Evolutionary conservation across 1,284 basidiomycete species (phyloP).

Genomic region (Lignosus rhinocerotis): DNA sequence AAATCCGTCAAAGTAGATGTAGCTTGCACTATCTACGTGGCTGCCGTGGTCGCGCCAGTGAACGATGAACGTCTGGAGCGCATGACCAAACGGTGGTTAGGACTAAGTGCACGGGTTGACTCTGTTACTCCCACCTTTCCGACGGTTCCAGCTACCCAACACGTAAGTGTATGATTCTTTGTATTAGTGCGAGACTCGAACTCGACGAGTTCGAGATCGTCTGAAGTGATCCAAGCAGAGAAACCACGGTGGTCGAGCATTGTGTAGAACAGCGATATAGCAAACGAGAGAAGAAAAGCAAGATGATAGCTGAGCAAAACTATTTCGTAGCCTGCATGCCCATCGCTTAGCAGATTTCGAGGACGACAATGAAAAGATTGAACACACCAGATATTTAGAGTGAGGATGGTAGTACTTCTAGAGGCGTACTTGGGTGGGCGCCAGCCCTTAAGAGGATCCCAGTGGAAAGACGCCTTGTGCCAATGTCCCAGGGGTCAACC

Average conservation of each 20-base stretch:
- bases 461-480: constrained; percentile 1
- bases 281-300: background rate
- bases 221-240: constrained; percentile 63
- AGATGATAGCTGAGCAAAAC: background rate
- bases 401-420: background rate
- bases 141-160: constrained; percentile 62
- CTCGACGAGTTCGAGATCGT: constrained; percentile 49
- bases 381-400: constrained; percentile 3
- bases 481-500: background rate
- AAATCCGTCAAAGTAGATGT: constrained; percentile 59
- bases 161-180: constrained; percentile 47
- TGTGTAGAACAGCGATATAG: constrained; percentile 2
- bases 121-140: constrained; percentile 45
- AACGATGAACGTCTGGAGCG: constrained; percentile 51
- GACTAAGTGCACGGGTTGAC: background rate
- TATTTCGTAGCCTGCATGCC: background rate
- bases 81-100: background rate
- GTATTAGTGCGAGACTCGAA: constrained; percentile 50
- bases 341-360: background rate
- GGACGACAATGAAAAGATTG: background rate
- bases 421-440: constrained; percentile 1
- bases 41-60: constrained; percentile 64
- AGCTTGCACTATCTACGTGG: constrained; percentile 51
- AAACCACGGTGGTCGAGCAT: constrained; percentile 62
- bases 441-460: constrained; percentile 5